Conservation (phyloP, 805 yeast species). For the Candida orba region DNA sequence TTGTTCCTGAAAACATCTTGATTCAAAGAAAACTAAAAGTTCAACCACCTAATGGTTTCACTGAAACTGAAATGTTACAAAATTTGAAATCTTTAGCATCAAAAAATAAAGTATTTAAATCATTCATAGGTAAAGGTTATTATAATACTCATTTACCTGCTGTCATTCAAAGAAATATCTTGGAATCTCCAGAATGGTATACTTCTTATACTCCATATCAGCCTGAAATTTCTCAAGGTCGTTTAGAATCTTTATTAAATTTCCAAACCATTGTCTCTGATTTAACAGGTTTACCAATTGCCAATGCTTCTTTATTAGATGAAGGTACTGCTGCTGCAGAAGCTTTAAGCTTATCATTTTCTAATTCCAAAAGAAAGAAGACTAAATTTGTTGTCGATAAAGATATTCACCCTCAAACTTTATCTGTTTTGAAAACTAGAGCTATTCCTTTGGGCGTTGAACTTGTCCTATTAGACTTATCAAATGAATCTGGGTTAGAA, state of each 20-base stretch:
- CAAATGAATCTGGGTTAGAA: slow-evolving; percentile 33
- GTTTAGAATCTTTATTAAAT: slow-evolving; percentile 83
- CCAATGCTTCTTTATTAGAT: slow-evolving; percentile 90
- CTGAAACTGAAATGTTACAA: slow-evolving; percentile 74
- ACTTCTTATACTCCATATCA: slow-evolving; percentile 98
- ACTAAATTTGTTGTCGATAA: slow-evolving; percentile 63
- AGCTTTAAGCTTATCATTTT: slow-evolving; percentile 83
- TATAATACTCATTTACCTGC: slow-evolving; percentile 87
- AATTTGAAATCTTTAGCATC: slow-evolving; percentile 63
- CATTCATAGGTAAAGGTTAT: slow-evolving; percentile 91
- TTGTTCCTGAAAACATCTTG: slow-evolving; percentile 73
- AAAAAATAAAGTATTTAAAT: slow-evolving; percentile 65
- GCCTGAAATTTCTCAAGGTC: slow-evolving; percentile 96
- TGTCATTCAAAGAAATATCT: slow-evolving; percentile 83
- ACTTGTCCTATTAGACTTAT: slow-evolving; percentile 49
- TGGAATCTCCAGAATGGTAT: slow-evolving; percentile 97
- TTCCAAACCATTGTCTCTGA: slow-evolving; percentile 90
- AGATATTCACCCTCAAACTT: slow-evolving; percentile 78
- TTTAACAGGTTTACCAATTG: slow-evolving; percentile 88
- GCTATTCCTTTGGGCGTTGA: slow-evolving; percentile 69
- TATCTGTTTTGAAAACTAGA: slow-evolving; percentile 71
- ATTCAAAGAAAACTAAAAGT: slow-evolving; percentile 60
- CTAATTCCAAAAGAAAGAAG: slow-evolving; percentile 60
- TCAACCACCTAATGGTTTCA: slow-evolving; percentile 63
- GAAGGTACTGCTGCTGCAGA: slow-evolving; percentile 98